Evolutionary conservation across 257 asterid species (phyloP).

Genomic region (Solanum sitiens): DNA sequence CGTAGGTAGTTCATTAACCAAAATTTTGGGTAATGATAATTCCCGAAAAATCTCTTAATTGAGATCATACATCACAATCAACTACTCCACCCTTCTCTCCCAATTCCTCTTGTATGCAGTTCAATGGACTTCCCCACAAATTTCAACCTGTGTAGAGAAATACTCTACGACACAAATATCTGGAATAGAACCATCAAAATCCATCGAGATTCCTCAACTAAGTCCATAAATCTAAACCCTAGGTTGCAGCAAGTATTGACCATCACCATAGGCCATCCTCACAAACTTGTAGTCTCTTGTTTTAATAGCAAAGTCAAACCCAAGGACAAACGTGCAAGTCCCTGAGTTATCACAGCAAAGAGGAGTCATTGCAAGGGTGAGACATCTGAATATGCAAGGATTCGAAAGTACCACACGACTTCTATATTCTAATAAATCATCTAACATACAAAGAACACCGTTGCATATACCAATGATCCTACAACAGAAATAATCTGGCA

Average conservation of each 20-base stretch:
- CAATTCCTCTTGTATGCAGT: not conserved
- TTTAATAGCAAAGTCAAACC: slow-evolving; percentile 4
- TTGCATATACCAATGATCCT: slow-evolving; percentile 22
- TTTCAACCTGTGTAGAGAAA: not conserved
- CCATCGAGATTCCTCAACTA: not conserved
- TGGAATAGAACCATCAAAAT: not conserved
- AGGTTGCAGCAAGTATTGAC: not conserved
- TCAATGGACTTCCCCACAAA: not conserved
- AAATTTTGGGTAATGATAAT: not conserved
- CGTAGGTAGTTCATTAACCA: not conserved
- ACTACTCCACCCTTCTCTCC: not conserved
- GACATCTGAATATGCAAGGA: slow-evolving; percentile 13
- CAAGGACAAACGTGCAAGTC: not conserved
- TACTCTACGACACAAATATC: not conserved
- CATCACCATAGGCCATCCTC: not conserved
- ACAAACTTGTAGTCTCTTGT: slow-evolving; percentile 5
- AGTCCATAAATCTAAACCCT: slow-evolving; percentile 1
- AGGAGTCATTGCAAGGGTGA: slow-evolving; percentile 6
- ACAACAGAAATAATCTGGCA: slow-evolving; percentile 2
- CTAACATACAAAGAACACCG: slow-evolving; percentile 18
- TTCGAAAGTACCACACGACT: too few relatives aligned
- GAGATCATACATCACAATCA: slow-evolving; percentile 3
- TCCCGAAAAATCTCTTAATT: slow-evolving; percentile 1
- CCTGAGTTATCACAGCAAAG: not conserved
- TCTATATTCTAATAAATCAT: slow-evolving; percentile 5